Base-by-base conservation (phyloP, 768 basidiomycete genomes). In the Clavaria fumosa region DNA sequence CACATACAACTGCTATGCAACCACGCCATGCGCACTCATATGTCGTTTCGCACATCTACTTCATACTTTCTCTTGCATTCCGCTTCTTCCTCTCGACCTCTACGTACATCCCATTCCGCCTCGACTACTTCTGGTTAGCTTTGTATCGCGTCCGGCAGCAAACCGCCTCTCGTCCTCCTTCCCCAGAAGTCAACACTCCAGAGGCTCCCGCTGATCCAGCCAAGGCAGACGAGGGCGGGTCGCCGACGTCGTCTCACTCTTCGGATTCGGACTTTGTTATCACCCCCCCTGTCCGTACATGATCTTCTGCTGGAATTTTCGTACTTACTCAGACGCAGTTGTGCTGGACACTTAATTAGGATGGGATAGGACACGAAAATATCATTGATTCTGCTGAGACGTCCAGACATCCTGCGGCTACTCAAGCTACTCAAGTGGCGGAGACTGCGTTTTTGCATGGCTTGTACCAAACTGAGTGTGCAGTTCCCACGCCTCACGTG, bases 81-180 rank as follows among this genome's bases (percentile, higher is more conserved):
- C 63, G 60, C 32, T 42, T 69, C 35, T 60, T 69, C 46, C 55
- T 71, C 39, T 51, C 56, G 28, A 67, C 66, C 45, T 72, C 75
- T 15, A 51, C 76, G 33, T 56, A 63, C 14, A 46, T 75, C 34
- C 9, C 14, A 14, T 9, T 14, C 26, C 14, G 14, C 26, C 26
- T 14, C n/a, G n/a, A n/a, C n/a, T n/a, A n/a, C n/a, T n/a, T n/a
- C n/a, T n/a, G n/a, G n/a, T n/a, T n/a, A n/a, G n/a, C n/a, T n/a
- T n/a, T n/a, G n/a, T n/a, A n/a, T n/a, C n/a, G n/a, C n/a, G n/a
- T n/a, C n/a, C n/a, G n/a, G n/a, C n/a, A n/a, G n/a, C n/a, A n/a
- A n/a, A n/a, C n/a, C n/a, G n/a, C n/a, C n/a, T n/a, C n/a, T n/a
- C n/a, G n/a, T n/a, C n/a, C n/a, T n/a, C n/a, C n/a, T n/a, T n/a